Evolutionary conservation across 257 asterid species (phyloP).

Genomic region (Nicotiana undulata): DNA sequence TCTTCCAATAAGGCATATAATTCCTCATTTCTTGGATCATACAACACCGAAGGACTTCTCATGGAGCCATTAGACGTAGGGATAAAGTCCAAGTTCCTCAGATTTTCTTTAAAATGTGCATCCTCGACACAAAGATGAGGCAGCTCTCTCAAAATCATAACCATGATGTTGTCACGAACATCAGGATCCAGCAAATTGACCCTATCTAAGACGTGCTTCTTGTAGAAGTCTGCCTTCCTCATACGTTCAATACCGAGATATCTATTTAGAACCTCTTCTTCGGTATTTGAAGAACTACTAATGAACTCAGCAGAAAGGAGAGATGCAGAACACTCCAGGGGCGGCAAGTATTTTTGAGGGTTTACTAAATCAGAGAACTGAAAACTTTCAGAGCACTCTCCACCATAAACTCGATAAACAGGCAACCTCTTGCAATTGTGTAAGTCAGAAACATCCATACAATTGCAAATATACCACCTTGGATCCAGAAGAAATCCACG

Average conservation of each 20-base stretch:
- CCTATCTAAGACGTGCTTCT: constrained; percentile 46
- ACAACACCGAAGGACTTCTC: constrained; percentile 49
- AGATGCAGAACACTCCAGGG: constrained; percentile 57
- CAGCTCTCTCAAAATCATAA: constrained; percentile 73
- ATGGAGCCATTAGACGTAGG: constrained; percentile 65
- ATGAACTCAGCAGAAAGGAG: constrained; percentile 60
- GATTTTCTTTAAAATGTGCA: constrained; percentile 50
- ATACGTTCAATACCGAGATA: constrained; percentile 67
- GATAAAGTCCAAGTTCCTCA: constrained; percentile 63
- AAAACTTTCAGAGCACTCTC: constrained; percentile 41
- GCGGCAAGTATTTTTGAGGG: constrained; percentile 77
- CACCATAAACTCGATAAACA: constrained; percentile 62
- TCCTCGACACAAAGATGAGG: constrained; percentile 79
- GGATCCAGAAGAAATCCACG: constrained; percentile 74
- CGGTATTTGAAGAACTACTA: constrained; percentile 43
- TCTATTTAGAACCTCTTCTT: constrained; percentile 68
- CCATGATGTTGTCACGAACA: constrained; percentile 63
- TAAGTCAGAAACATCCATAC: constrained; percentile 66
- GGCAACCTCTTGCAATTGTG: constrained; percentile 89
- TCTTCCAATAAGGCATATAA: constrained; percentile 77
- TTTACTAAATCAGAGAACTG: constrained; percentile 68
- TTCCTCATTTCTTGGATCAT: constrained; percentile 94
- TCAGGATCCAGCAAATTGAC: constrained; percentile 47
- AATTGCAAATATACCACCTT: constrained; percentile 66
- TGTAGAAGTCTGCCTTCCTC: constrained; percentile 70